Conservation (phyloP, 2,329 filamentous ascomycete genomes). For the Huntiella savannae region DNA sequence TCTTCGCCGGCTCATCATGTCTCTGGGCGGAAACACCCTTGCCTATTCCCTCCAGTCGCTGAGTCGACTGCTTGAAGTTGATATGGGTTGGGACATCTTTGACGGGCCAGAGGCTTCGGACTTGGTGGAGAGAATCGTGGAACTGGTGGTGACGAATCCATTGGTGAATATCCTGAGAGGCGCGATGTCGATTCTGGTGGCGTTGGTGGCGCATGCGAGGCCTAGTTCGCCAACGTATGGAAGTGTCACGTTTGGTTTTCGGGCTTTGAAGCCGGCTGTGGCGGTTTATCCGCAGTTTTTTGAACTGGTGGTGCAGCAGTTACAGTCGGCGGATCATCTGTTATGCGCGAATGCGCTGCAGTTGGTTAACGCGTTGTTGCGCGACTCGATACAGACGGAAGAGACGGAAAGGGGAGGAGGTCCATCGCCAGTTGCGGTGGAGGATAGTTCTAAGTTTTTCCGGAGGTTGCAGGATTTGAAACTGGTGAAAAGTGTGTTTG, state of each 20-base stretch:
- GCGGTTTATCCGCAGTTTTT: conserved; percentile 86
- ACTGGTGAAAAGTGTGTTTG: conserved; percentile 78
- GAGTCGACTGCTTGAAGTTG: conserved; percentile 73
- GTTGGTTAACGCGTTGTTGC: conserved; percentile 85
- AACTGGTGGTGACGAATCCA: conserved; percentile 84
- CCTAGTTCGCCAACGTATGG: conserved; percentile 31
- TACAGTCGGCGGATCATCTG: conserved; percentile 86
- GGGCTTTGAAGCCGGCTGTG: conserved; percentile 78
- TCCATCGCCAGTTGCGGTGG: conserved; percentile 22
- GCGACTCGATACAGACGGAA: conserved; percentile 70
- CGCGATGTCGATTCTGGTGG: conserved; percentile 90
- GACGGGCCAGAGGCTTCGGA: conserved; percentile 43
- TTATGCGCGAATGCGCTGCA: conserved; percentile 90
- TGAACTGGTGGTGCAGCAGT: conserved; percentile 75
- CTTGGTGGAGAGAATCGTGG: conserved; percentile 59
- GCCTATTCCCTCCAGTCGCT: conserved; percentile 88
- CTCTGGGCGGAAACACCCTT: conserved; percentile 76
- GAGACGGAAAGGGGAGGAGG: conserved; percentile 16
- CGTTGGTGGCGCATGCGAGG: conserved; percentile 74
- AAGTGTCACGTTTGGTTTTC: conserved; percentile 53
- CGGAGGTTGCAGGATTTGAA: conserved; percentile 84
- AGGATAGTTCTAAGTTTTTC: conserved; percentile 91
- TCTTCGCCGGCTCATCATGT: conserved; percentile 65
- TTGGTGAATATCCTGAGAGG: conserved; percentile 93
- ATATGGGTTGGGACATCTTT: conserved; percentile 92